Base-by-base conservation (phyloP, 2,329 filamentous ascomycete genomes). In the Elsinoe fawcettii region DNA sequence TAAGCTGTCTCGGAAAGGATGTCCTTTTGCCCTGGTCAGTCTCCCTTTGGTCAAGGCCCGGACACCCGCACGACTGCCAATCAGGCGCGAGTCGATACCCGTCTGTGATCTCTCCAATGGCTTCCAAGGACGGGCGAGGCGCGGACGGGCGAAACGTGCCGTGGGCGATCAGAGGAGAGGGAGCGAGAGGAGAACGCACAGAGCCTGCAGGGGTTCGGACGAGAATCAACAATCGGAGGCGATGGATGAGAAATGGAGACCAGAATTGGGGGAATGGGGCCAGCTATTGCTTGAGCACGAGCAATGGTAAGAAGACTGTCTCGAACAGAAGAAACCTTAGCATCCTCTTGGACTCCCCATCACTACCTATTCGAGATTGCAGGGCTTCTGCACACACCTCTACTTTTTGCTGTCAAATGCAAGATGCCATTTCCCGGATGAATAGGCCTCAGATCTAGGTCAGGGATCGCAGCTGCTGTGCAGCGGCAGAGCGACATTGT, bases 1-100 rank as follows among this genome's bases (percentile, higher is more conserved):
- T 56, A 56, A 46, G 54, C 54, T 47, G 41, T 56, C 54, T 46
- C 54, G 39, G 43, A 55, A 55, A 46, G 37, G 49, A 53, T 53
- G 49, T 23, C 25, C 49, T 53, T 43, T 32, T 53, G 49, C 49
- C 49, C 49, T 53, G 49, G 49, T 53, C 49, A 25, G 20, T 36
- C 44, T 51, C 46, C 46, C 46, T 36, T 53, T 53, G 16, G 49
- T 34, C 49, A 39, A 25, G 49, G 30, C 49, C 34, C 16, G 32
- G 32, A 53, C 49, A 53, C 25, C 18, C 36, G 16, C 47, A 12
- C 25, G 25, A 20, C 30, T 37, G 32, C 30, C 25, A 53, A 51
- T 51, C 46, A 51, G 46, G 27, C 14, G 25, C 14, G 46, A 36
- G 2, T 44, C 41, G 22, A 46, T 46, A 51, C 25, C 25, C 30